Evolutionary conservation across 768 basidiomycete species (phyloP).

Genomic region (Mycena galericulata): DNA sequence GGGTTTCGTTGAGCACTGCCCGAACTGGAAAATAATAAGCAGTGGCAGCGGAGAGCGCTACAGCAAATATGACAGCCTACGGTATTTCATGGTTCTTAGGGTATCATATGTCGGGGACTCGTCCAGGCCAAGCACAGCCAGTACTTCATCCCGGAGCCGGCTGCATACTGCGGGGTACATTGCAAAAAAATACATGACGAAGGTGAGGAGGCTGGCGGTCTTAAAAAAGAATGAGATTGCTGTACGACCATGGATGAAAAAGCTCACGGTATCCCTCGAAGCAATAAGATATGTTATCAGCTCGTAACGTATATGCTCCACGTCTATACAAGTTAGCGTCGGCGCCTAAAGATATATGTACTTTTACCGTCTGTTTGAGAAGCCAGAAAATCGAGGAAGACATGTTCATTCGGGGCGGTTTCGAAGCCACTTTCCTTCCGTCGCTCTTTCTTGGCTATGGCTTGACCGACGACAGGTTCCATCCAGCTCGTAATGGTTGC

Average conservation of each 20-base stretch:
- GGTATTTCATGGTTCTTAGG: constrained; percentile 58
- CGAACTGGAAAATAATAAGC: constrained; percentile 46
- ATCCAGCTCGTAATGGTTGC: constrained; percentile 46
- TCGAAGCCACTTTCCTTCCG: constrained; percentile 42
- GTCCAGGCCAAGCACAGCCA: constrained; percentile 48
- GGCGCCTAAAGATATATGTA: neutral
- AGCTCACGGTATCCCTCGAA: constrained; percentile 63
- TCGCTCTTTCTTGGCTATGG: constrained; percentile 46
- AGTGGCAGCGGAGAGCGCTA: neutral
- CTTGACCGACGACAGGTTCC: constrained; percentile 55
- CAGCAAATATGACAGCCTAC: constrained; percentile 48
- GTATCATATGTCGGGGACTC: constrained; percentile 51
- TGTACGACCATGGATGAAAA: neutral
- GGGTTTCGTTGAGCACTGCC: constrained; percentile 58
- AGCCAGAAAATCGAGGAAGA: constrained; percentile 1
- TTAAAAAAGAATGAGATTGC: constrained; percentile 28
- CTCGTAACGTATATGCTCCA: constrained; percentile 25
- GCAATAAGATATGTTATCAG: constrained; percentile 53
- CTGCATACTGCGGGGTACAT: constrained; percentile 55
- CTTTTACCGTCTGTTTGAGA: constrained; percentile 52
- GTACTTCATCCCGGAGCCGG: constrained; percentile 56
- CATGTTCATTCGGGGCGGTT: constrained; percentile 34
- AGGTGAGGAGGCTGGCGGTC: constrained; percentile 64
- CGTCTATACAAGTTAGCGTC: neutral
- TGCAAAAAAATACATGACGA: constrained; percentile 56